These are phyloP conservation scores for Claviceps pusilla DNA, from an alignment of 2,329 filamentous ascomycete genomes.

Conservation along the genomic window DNA sequence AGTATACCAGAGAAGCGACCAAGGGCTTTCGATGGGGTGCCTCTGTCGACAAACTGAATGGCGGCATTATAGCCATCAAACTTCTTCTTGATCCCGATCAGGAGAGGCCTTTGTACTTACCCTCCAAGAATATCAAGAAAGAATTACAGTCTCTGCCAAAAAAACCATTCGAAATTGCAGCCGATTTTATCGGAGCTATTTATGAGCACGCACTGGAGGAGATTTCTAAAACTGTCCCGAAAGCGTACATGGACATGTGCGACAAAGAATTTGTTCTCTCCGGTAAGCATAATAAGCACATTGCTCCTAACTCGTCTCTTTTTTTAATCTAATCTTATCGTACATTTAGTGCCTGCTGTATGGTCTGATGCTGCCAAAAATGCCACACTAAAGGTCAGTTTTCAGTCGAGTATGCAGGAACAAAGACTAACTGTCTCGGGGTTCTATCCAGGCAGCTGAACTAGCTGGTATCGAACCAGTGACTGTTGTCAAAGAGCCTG, in stretches of 20 bases:
- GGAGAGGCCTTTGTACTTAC: conserved; percentile 6
- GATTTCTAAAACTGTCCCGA: conserved; percentile 16
- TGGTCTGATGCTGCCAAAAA: conserved; percentile 41
- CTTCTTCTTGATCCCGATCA: conserved; percentile 9
- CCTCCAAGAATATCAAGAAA: neutral
- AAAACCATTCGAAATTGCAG: conserved; percentile 5
- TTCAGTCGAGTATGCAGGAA: neutral
- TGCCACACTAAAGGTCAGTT: conserved; percentile 21
- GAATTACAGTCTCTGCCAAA: conserved; percentile 7
- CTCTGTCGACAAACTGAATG: neutral
- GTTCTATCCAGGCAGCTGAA: conserved; percentile 18
- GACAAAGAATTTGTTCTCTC: conserved; percentile 23
- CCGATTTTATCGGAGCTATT: conserved; percentile 5
- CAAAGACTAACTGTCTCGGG: neutral
- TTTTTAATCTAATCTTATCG: neutral
- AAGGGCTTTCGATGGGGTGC: conserved; percentile 21
- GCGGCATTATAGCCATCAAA: conserved; percentile 9
- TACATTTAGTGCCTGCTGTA: conserved; percentile 38
- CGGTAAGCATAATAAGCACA: conserved; percentile 17
- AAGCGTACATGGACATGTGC: conserved; percentile 7
- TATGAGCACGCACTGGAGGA: conserved; percentile 21
- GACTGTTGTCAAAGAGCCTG: conserved; percentile 33
- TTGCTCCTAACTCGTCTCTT: neutral
- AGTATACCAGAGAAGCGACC: conserved; percentile 20
- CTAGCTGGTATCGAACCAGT: conserved; percentile 27